These are phyloP conservation scores for Parastagonospora avenae DNA, from an alignment of 2,329 filamentous ascomycete species.

Conservation along the genomic window DNA sequence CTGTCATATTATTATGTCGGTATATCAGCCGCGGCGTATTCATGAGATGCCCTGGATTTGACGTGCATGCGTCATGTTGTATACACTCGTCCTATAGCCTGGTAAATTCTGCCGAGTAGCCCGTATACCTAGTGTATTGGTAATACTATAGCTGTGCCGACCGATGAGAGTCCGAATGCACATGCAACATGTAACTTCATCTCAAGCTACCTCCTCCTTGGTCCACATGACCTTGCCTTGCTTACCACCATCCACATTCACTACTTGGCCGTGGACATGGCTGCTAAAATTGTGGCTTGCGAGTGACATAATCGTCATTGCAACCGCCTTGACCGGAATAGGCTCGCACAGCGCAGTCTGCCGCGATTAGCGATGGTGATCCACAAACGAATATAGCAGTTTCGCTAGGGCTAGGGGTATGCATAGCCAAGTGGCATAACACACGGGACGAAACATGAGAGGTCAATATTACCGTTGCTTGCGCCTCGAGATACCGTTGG, in stretches of 20 bases:
- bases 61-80: too few species aligned
- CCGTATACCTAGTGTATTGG: too few species aligned
- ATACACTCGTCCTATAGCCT: too few species aligned
- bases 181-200: neutral
- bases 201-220: slow-evolving; percentile 32
- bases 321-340: slow-evolving; percentile 49
- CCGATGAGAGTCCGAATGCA: neutral
- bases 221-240: slow-evolving; percentile 50
- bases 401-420: neutral
- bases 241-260: slow-evolving; percentile 53
- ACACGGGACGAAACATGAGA: neutral
- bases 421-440: neutral
- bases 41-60: too few species aligned
- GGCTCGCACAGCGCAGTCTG: slow-evolving; percentile 47
- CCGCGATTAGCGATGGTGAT: slow-evolving; percentile 5
- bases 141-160: too few species aligned
- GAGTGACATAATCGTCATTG: slow-evolving; percentile 53
- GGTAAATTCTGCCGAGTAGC: too few species aligned
- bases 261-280: slow-evolving; percentile 51
- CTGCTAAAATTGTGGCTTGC: slow-evolving; percentile 54
- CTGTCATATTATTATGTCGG: too few species aligned
- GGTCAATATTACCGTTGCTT: slow-evolving; percentile 46
- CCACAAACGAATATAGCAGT: neutral
- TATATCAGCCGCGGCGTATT: too few species aligned
- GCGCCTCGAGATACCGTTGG: slow-evolving; percentile 49